phyloP scores from a whole-genome alignment of 164 flowering plant species.

The Dillenia suffruticosa region DNA sequence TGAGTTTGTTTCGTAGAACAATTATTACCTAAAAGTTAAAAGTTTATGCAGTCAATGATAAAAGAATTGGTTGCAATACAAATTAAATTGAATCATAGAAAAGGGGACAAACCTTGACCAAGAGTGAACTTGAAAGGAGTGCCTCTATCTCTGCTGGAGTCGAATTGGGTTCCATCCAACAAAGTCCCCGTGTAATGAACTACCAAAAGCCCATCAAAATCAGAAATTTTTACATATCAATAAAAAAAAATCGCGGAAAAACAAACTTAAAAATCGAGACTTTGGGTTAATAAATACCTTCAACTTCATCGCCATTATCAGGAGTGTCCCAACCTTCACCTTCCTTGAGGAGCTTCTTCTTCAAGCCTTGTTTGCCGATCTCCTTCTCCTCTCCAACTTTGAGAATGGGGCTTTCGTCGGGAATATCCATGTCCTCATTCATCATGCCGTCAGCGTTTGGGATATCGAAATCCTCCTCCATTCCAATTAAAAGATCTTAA shows the following conservation, averaged over 20 bases:
- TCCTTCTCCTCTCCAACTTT: conserved; percentile 95
- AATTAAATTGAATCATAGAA: no score
- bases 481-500: conserved; percentile 2
- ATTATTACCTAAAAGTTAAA: no score
- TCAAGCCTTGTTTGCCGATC: conserved; percentile 75
- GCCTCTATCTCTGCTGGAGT: conserved; percentile 83
- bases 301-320: conserved; percentile 80
- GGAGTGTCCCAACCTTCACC: conserved; percentile 88
- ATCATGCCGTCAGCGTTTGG: conserved; percentile 28
- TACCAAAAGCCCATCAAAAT: conserved; percentile 20
- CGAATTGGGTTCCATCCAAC: conserved; percentile 90
- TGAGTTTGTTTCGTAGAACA: no score
- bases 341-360: conserved; percentile 87
- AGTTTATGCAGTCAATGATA: no score
- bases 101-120: conserved; percentile 64
- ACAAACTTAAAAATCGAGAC: neutral
- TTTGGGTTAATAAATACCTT: conserved; percentile 40
- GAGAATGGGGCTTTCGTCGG: conserved; percentile 38
- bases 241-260: neutral
- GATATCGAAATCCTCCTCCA: conserved; percentile 48
- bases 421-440: conserved; percentile 33
- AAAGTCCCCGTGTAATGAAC: conserved; percentile 96
- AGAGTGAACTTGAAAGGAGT: conserved; percentile 85
- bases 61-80: no score
- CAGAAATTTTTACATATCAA: neutral